Base-by-base conservation (phyloP, 306 rosid genomes). In the Vigna reflexopilosa region DNA sequence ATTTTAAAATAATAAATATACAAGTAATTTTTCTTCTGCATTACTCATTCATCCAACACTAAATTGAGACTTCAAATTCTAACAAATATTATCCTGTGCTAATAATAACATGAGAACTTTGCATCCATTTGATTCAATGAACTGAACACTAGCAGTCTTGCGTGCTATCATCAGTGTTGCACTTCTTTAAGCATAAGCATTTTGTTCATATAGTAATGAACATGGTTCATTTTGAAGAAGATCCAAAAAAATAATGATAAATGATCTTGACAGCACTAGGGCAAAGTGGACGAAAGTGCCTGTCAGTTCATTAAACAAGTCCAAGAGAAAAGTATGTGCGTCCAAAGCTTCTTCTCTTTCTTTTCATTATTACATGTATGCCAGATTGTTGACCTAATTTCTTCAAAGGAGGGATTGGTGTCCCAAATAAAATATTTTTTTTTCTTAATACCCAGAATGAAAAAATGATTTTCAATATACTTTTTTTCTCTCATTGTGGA, bases 241-340 rank as follows among this genome's bases (percentile, higher is more conserved):
- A 32, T 62, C 22, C 3, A 8, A 62, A 30, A 59, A 6, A 9
- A 32, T 4, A 63, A 36, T 16, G 45, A 34, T 34, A 36, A 63
- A 34, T 63, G 47, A 63, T 16, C 14, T 2, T 63, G 68, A 62
- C 48, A 63, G 69, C 69, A 63, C 14, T 36, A 14, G 45, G 40
- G 9, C 68, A 62, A 62, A 62, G 67, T 59, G 45, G 69, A 65
- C 0, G 28, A 17, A 65, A 65, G 50, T 65, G 70, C 2, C n/a
- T 65, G 70, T 10, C 51, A 63, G 7, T n/a, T 65, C 48, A 32
- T 38, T 38, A 38, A 65, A 36, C 16, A 64, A 17, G 2, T 15
- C n/a, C n/a, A 36, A 65, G 7, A 17, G 15, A 65, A 17, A 65
- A 65, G 50, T 36, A 36, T 34, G 3, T 64, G 15, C 26, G 28